phyloP scores from a whole-genome alignment of 495 filamentous ascomycete genomes.

The Penicillium samsonianum region DNA sequence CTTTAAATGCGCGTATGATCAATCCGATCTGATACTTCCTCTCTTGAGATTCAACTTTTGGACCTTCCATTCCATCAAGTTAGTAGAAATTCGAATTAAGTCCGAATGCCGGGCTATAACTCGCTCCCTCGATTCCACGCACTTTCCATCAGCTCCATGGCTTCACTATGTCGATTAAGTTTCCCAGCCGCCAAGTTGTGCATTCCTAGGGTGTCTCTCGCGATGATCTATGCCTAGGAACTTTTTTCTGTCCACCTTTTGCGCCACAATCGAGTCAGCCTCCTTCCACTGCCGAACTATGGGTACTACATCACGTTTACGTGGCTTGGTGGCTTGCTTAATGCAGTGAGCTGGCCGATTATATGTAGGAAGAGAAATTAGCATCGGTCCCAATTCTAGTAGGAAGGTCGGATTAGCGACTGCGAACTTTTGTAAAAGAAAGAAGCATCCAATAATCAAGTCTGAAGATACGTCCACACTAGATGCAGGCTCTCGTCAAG shows the following conservation, averaged over 20 bases:
- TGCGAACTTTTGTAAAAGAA: too few species aligned
- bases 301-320: too few species aligned
- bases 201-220: not conserved
- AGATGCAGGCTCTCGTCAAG: not conserved
- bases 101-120: not conserved
- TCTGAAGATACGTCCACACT: not conserved
- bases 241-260: not conserved
- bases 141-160: not conserved
- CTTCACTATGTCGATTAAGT: not conserved
- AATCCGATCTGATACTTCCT: not conserved
- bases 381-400: not conserved
- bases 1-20: not conserved
- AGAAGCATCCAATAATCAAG: too few species aligned
- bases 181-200: not conserved
- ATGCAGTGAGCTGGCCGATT: not conserved
- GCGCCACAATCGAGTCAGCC: not conserved
- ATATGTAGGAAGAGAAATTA: not conserved
- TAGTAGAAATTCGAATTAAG: not conserved
- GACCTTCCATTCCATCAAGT: not conserved
- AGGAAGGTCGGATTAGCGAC: not conserved
- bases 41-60: not conserved
- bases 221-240: not conserved
- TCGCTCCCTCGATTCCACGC: not conserved
- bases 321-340: not conserved
- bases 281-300: not conserved